Evolutionary conservation across 495 filamentous ascomycete species (phyloP), one percentile per base, ranked within the genome.

Genomic region (Bathelium albidoporum): DNA sequence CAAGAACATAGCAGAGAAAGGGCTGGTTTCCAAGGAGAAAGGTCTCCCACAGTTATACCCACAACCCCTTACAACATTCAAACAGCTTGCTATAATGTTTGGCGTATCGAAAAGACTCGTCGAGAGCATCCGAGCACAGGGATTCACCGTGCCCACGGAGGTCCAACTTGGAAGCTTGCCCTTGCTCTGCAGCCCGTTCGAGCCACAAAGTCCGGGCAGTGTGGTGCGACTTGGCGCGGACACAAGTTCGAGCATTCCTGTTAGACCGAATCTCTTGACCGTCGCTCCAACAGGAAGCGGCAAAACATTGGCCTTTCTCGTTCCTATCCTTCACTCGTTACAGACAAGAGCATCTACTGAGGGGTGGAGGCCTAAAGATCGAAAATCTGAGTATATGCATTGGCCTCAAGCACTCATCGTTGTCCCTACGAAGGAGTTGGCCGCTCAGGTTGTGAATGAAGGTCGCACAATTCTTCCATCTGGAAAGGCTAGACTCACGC

Each of bases 281-380:
- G 86, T 97, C 36, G 94, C 94, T 16, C 95, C 95, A 2, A 99
- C 94, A 2, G 94, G 94, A 22, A 96, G 91, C 70, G 94, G 94
- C n/a, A 99, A 99, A 77, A 97, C 94, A 0, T 73, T 97, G 61
- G 88, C 90, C 2, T 99, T 96, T 69, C 73, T 97, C 71, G 87
- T 99, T 29, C 90, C 91, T 0, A 80, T 90, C 20, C 80, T 97
- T 59, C 87, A 96, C 70, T 79, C 81, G 58, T 83, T 93, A 53
- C 75, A 59, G 74, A 59, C 61, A 72, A 31, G 73, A 75, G 7
- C 32, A 44, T 3, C 28, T 24, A 73, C 79, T 32, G 70, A 73
- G 10, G 71, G 78, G 59, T 83, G 68, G 78, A 80, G 5, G 77
- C 89, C 18, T 11, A 59, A 26, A 49, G 1, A 7, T 28, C 49